These are phyloP conservation scores for Wickerhamomyces ciferrii DNA, from an alignment of 805 yeast species.

Conservation along the genomic window DNA sequence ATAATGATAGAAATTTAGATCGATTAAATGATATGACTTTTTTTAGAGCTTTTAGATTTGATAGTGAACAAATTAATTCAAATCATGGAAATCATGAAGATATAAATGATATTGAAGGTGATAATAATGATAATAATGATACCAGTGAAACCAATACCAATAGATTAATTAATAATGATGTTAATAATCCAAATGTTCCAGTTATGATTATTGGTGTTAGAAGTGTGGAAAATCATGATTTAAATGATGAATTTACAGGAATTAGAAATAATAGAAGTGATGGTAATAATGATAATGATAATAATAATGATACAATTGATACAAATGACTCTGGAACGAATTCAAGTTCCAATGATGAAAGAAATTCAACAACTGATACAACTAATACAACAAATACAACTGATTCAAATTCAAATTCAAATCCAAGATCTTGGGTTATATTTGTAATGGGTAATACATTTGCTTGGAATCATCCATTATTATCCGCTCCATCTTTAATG, in stretches of 20 bases:
- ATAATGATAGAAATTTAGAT: background rate
- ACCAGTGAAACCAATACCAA: too few species aligned
- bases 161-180: background rate
- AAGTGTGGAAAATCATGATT: constrained; percentile 23
- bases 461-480: constrained; percentile 41
- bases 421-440: constrained; percentile 52
- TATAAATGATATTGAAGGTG: background rate
- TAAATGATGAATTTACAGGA: too few species aligned
- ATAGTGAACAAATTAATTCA: constrained; percentile 12
- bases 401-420: constrained; percentile 1
- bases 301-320: too few species aligned
- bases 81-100: background rate
- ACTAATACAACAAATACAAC: background rate
- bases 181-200: constrained; percentile 27
- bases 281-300: constrained; percentile 5
- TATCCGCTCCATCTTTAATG: constrained; percentile 40
- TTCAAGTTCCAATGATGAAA: too few species aligned
- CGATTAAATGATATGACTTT: constrained; percentile 23
- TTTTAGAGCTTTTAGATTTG: constrained; percentile 39
- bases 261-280: too few species aligned
- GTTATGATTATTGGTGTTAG: constrained; percentile 45
- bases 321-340: too few species aligned
- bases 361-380: constrained; percentile 3
- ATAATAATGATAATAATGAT: background rate
- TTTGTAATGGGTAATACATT: constrained; percentile 56